Evolutionary conservation across 805 yeast species (phyloP), one percentile per base, ranked within the genome.

Genomic region (Brettanomyces nanus): DNA sequence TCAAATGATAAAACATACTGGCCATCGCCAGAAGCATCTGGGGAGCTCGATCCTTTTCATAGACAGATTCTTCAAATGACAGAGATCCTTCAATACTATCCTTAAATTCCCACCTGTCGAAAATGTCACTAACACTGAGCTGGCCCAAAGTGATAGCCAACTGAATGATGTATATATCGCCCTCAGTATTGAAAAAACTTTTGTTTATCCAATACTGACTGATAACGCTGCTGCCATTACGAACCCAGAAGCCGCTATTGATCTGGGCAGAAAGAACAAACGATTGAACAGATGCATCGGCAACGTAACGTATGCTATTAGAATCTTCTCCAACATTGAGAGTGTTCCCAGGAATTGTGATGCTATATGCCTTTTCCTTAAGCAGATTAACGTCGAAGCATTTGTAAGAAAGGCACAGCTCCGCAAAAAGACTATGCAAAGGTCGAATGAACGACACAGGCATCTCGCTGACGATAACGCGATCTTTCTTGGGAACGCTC

Each of bases 241-340:
- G 69, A 3, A 82, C 71, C 92, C 92, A 82, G 43, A 73, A 75
- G 1, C 83, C 83, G 2, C 72, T 61, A 25, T 69, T 69, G 3
- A 80, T 72, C 49, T 82, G 90, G 3, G 78, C 59, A 15, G 73
- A 68, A 22, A 80, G 59, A 1, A 79, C 86, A 23, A 77, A 61
- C 13, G 80, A 69, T 52, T 82, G 67, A 14, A 13, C 28, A 7
- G 36, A 13, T 7, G 14, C 34, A 21, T 3, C 9, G 9, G n/a
- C 14, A 23, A 11, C 26, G 11, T 23, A 23, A 11, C 26, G 7
- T 11, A 9, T 7, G 10, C 11, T 23, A 23, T 23, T 11, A 23
- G 26, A 11, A 23, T 23, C 26, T 11, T 23, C 11, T 9, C 11
- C 26, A 11, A 23, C 10, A 9, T 7, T 23, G 26, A 23, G 26